phyloP scores from a whole-genome alignment of 352 stramenopile species.

The Pythium aristosporum region DNA sequence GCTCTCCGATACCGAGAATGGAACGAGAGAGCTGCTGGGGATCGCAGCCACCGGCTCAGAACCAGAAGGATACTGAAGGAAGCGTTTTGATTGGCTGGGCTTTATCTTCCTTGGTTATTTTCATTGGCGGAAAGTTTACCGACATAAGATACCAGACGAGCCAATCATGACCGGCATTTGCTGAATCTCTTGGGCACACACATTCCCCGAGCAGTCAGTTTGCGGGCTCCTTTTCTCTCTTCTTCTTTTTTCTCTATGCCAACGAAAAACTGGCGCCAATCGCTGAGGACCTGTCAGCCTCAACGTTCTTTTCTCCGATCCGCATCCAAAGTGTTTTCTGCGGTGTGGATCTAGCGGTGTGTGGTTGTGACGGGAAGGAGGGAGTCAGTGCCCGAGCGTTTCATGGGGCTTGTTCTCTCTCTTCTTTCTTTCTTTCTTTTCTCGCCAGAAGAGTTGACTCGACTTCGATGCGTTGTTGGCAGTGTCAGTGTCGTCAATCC shows the following conservation, averaged over 20 bases:
- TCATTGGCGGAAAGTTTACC: not conserved
- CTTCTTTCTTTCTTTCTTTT: slow-evolving; percentile 6
- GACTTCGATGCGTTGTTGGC: not conserved
- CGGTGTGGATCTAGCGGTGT: not conserved
- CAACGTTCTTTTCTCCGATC: slow-evolving; percentile 1
- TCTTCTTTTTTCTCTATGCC: not conserved
- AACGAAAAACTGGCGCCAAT: slow-evolving; percentile 11
- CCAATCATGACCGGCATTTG: slow-evolving; percentile 4
- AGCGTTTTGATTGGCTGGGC: not conserved
- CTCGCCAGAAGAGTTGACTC: not conserved
- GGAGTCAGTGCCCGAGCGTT: slow-evolving; percentile 18
- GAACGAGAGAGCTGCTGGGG: too few relatives aligned
- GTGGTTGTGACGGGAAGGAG: slow-evolving; percentile 5
- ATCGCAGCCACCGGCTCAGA: not conserved
- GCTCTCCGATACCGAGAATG: not conserved
- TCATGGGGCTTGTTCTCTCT: slow-evolving; percentile 4
- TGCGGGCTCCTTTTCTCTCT: not conserved
- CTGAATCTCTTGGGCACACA: slow-evolving; percentile 6
- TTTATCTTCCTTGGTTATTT: not conserved
- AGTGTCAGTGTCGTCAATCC: slow-evolving; percentile 10
- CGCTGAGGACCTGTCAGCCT: not conserved
- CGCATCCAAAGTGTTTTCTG: slow-evolving; percentile 4
- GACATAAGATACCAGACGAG: slow-evolving; percentile 17
- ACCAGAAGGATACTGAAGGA: not conserved
- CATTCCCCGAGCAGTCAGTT: not conserved